These are phyloP conservation scores for Candida easanensis DNA, from an alignment of 805 yeast species.

Conservation along the genomic window DNA sequence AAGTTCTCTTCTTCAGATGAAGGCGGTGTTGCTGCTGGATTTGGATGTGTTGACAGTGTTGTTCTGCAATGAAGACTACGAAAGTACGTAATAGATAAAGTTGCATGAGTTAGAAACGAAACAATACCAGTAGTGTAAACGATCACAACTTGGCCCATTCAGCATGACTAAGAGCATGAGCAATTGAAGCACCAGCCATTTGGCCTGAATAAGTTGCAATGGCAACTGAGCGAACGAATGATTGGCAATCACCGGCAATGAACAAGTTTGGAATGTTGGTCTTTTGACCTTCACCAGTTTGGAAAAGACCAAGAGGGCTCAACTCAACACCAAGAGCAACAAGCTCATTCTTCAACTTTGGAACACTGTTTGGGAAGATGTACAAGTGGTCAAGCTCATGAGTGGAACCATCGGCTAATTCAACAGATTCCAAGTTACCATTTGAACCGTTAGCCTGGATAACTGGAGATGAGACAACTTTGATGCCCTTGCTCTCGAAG, in stretches of 20 bases:
- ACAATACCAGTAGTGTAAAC: too few relatives aligned
- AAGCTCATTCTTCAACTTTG: slow-evolving; percentile 1
- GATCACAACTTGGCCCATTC: not conserved
- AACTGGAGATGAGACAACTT: not conserved
- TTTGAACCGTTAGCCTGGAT: not conserved
- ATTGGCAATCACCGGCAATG: slow-evolving; percentile 3
- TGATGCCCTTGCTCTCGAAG: not conserved
- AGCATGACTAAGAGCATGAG: not conserved
- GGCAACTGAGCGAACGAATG: not conserved
- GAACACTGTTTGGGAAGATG: not conserved
- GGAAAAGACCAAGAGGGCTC: slow-evolving; percentile 3
- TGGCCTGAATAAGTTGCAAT: not conserved
- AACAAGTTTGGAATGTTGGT: not conserved
- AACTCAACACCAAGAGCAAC: slow-evolving; percentile 7
- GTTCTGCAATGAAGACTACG: slow-evolving; percentile 46
- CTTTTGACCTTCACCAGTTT: slow-evolving; percentile 2
- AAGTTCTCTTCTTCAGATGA: slow-evolving; percentile 86
- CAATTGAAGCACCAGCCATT: not conserved
- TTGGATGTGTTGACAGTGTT: slow-evolving; percentile 91
- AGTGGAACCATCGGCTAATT: not conserved
- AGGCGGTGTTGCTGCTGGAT: slow-evolving; percentile 99
- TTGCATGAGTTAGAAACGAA: too few relatives aligned
- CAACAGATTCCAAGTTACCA: not conserved
- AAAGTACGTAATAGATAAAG: too few relatives aligned
- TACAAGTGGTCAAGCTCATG: slow-evolving; percentile 7